These are phyloP conservation scores for Karstenula rhodostoma DNA, from an alignment of 2,329 filamentous ascomycete genomes.

Conservation along the genomic window DNA sequence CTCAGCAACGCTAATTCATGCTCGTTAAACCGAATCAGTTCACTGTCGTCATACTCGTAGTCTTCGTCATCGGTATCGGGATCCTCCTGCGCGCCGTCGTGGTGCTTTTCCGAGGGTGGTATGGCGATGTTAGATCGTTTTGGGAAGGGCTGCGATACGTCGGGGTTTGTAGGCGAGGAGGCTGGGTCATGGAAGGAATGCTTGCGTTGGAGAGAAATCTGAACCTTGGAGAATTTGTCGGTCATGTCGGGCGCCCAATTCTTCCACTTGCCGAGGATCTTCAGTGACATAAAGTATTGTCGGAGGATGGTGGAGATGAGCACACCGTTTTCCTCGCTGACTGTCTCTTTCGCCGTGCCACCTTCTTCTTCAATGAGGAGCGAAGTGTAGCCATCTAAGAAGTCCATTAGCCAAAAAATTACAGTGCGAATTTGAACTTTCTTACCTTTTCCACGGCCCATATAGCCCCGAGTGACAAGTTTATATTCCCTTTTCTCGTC, in stretches of 20 bases:
- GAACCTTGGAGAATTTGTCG: constrained; percentile 72
- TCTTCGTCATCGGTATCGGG: constrained; percentile 51
- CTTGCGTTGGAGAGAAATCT: constrained; percentile 65
- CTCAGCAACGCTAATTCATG: constrained; percentile 69
- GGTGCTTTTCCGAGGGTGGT: constrained; percentile 1
- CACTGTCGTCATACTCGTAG: constrained; percentile 48
- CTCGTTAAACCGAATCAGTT: constrained; percentile 52
- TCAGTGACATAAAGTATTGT: constrained; percentile 89
- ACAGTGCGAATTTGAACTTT: background rate
- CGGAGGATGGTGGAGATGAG: constrained; percentile 85
- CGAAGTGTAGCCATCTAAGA: constrained; percentile 75
- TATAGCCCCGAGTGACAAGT: constrained; percentile 84
- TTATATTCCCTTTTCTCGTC: constrained; percentile 72
- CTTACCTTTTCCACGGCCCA: constrained; percentile 76
- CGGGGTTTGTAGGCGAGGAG: constrained; percentile 39
- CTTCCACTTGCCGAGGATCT: constrained; percentile 81
- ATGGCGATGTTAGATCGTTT: constrained; percentile 10
- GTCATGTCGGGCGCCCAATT: constrained; percentile 70
- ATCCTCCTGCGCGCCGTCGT: constrained; percentile 27
- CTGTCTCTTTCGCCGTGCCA: constrained; percentile 77
- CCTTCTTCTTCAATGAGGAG: constrained; percentile 80
- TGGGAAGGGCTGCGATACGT: constrained; percentile 24
- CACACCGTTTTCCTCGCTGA: constrained; percentile 86
- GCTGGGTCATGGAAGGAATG: constrained; percentile 56
- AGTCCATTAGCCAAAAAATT: constrained; percentile 21